Evolutionary conservation across 176 grass and related monocot species (phyloP), one percentile per base, ranked within the genome.

Genomic region (Ampelocalamus luodianensis): DNA sequence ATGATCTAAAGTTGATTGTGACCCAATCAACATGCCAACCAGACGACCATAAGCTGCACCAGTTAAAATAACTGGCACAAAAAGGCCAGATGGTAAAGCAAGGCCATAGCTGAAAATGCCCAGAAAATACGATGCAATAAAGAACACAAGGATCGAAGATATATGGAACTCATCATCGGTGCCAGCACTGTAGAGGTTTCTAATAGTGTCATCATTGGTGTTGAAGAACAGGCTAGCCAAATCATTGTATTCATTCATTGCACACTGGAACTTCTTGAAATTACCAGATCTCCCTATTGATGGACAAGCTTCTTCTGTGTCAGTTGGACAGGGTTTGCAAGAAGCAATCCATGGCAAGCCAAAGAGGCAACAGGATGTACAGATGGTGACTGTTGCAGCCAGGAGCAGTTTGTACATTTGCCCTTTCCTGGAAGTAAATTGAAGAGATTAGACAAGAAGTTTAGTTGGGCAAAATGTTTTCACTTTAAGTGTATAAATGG

Each of bases 81-180:
- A 98, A 56, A 98, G 93, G 37, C 96, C 96, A 79, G 96, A 89
- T 65, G 96, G 96, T 69, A 87, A 71, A 29, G 89, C 96, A 61
- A 98, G 82, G 15, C 96, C 96, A 87, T 98, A 98, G 83, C 96
- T 98, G 68, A 98, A 80, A 70, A 98, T 95, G n/a, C 96, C 91
- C 43, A 98, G 89, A 79, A 93, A 90, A 84, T 95, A 98, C 0
- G 91, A 90, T 6, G 96, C 79, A 62, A 77, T 10, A 58, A 98
- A 95, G 85, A 98, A 98, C 62, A 95, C 67, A 18, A 95, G 79
- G 48, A 98, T 91, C 1, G 96, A 93, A 77, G 89, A 91, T 38
- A 90, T 77, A 42, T 93, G 87, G 65, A 95, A 98, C 44, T 92
- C 96, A 80, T 84, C 49, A 66, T 98, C 83, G 8, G 91, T 98